Conservation (phyloP, 169 alveolate genomes). For the Plasmodium vivax region DNA sequence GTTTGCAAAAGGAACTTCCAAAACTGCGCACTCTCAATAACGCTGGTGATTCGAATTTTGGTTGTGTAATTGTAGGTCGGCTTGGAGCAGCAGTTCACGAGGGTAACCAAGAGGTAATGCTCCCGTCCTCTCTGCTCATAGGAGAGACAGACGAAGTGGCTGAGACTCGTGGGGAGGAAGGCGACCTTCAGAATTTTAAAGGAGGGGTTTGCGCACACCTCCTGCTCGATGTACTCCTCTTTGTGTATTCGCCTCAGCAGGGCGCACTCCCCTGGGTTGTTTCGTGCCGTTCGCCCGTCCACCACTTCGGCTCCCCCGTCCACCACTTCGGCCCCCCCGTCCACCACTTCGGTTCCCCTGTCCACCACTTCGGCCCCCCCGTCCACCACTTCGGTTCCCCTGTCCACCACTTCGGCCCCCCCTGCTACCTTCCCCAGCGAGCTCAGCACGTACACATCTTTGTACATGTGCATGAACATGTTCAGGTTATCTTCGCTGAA, state of each 20-base stretch:
- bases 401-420: not conserved
- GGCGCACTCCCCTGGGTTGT: not conserved
- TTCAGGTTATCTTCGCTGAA: slow-evolving; percentile 48
- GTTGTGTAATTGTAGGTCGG: slow-evolving; percentile 40
- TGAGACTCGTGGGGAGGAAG: slow-evolving; percentile 28
- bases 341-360: too few relatives aligned
- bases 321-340: not conserved
- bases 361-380: not conserved
- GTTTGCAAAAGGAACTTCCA: not conserved
- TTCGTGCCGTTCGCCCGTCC: not conserved
- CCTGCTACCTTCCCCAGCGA: not conserved
- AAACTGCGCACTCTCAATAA: slow-evolving; percentile 31
- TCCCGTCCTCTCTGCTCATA: slow-evolving; percentile 4
- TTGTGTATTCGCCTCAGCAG: slow-evolving; percentile 6
- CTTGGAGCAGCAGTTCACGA: slow-evolving; percentile 32
- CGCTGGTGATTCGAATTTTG: slow-evolving; percentile 2
- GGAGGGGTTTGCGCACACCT: slow-evolving; percentile 15
- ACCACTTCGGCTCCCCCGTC: not conserved
- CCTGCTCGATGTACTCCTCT: slow-evolving; percentile 14
- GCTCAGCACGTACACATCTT: slow-evolving; percentile 41
- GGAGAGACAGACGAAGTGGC: slow-evolving; percentile 17
- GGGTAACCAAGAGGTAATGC: slow-evolving; percentile 27
- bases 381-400: not conserved
- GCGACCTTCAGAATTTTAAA: slow-evolving; percentile 38
- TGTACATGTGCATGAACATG: slow-evolving; percentile 52